phyloP scores from a whole-genome alignment of 345 rosid genomes.

The Arabidopsis suecica region DNA sequence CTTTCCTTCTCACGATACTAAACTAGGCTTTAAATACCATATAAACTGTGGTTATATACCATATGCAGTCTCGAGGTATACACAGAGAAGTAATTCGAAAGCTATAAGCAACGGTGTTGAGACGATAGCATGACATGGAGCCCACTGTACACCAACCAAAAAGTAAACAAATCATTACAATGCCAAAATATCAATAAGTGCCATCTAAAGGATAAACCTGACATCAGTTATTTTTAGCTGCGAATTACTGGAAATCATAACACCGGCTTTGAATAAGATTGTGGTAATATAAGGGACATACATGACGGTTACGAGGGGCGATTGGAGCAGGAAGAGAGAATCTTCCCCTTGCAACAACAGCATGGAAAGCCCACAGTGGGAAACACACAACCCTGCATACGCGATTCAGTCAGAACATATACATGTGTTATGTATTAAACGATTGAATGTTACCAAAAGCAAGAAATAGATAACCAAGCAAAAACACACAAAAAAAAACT shows the following conservation, averaged over 20 bases:
- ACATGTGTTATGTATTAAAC: not conserved
- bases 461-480: constrained; percentile 15
- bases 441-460: not conserved
- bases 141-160: constrained; percentile 79
- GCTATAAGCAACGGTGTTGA: constrained; percentile 93
- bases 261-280: not conserved
- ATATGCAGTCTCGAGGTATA: constrained; percentile 82
- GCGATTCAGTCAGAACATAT: not conserved
- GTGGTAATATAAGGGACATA: constrained; percentile 43
- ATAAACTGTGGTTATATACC: constrained; percentile 50
- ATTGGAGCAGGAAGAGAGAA: constrained; percentile 97
- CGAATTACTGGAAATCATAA: not conserved
- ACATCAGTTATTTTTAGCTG: constrained; percentile 4
- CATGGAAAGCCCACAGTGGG: constrained; percentile 95
- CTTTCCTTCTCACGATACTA: constrained; percentile 5
- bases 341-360: constrained; percentile 91
- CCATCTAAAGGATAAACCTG: constrained; percentile 12
- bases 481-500: not conserved
- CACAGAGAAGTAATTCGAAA: constrained; percentile 94
- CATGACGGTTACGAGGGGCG: constrained; percentile 90
- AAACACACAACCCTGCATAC: constrained; percentile 75
- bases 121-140: constrained; percentile 96
- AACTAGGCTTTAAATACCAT: not conserved
- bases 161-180: constrained; percentile 18
- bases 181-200: constrained; percentile 22